A percentile compares a stretch with the other conserved stretches of the same genome.
Conservation (phyloP, 2,329 filamentous ascomycete species). For the Ophiocordyceps camponoti-saundersi region DNA sequence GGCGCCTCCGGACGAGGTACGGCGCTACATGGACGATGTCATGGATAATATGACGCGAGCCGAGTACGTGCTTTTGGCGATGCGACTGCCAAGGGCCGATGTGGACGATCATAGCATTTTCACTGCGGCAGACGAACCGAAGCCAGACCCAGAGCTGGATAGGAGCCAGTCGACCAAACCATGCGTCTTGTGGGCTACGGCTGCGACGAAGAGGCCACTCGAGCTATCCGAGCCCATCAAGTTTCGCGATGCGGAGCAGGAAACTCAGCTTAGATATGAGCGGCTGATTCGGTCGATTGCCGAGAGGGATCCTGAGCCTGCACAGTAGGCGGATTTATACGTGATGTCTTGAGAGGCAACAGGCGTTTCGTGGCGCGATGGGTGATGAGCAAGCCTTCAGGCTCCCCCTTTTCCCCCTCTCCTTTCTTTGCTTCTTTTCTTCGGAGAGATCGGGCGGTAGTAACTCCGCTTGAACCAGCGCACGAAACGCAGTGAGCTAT, state of each 20-base stretch:
- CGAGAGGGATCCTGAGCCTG: constrained; percentile 13
- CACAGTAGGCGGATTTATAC: constrained; percentile 1
- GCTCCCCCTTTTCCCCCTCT: no score
- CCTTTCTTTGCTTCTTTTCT: no score
- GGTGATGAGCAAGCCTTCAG: no score
- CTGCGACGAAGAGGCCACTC: constrained; percentile 2
- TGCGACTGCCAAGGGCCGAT: constrained; percentile 38
- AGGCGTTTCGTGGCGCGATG: neutral
- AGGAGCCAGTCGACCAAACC: constrained; percentile 9
- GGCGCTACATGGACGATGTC: constrained; percentile 51
- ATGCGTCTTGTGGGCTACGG: constrained; percentile 19
- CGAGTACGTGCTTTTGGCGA: constrained; percentile 49
- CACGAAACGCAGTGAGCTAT: no score
- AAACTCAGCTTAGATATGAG: constrained; percentile 17
- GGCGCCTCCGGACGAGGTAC: constrained; percentile 44
- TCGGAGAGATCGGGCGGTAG: no score
- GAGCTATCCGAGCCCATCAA: constrained; percentile 6
- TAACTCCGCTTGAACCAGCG: no score
- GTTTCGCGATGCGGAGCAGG: constrained; percentile 17
- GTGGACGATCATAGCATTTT: constrained; percentile 14
- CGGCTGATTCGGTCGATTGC: constrained; percentile 19
- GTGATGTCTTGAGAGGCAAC: neutral
- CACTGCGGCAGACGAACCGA: constrained; percentile 11
- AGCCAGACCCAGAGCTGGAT: constrained; percentile 10
- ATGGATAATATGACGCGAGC: constrained; percentile 54